Conservation (phyloP, 2,329 filamentous ascomycete species). For the Sclerotiophoma versabilis region DNA sequence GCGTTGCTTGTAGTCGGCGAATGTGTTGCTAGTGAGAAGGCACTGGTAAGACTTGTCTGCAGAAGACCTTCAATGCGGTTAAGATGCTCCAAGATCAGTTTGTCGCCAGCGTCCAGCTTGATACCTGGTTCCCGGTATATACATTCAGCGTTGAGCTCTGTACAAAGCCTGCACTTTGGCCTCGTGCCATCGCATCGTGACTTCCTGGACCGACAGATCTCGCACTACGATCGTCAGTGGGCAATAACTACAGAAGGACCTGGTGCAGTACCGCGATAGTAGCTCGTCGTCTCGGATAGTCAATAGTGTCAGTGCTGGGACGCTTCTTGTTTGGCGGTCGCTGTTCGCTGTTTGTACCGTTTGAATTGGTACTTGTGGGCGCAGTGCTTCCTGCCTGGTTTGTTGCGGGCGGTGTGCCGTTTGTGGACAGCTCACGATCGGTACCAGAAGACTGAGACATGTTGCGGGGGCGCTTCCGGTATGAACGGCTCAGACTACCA, state of each 20-base stretch:
- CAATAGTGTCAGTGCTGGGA: constrained; percentile 51
- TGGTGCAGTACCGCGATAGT: constrained; percentile 49
- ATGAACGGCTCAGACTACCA: constrained; percentile 37
- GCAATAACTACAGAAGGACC: neutral
- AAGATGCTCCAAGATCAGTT: constrained; percentile 81
- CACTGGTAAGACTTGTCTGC: constrained; percentile 70
- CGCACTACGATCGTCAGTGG: constrained; percentile 65
- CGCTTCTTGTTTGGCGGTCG: constrained; percentile 46
- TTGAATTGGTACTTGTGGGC: constrained; percentile 40
- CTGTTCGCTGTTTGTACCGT: constrained; percentile 32
- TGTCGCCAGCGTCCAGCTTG: constrained; percentile 86
- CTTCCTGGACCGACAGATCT: constrained; percentile 81
- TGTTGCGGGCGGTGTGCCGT: constrained; percentile 36
- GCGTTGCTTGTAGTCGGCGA: constrained; percentile 56
- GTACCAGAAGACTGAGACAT: constrained; percentile 53
- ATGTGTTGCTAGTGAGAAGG: constrained; percentile 65
- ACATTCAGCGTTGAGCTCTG: constrained; percentile 81
- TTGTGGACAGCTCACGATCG: constrained; percentile 49
- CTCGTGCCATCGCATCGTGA: constrained; percentile 80
- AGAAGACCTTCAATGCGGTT: constrained; percentile 79
- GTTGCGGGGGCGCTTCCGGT: constrained; percentile 51
- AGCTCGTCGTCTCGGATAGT: constrained; percentile 51
- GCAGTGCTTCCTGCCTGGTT: constrained; percentile 38
- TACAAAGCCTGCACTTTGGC: constrained; percentile 84
- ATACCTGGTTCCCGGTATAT: constrained; percentile 85